phyloP scores from a whole-genome alignment of 2,329 filamentous ascomycete species.

The Microsporum canis region DNA sequence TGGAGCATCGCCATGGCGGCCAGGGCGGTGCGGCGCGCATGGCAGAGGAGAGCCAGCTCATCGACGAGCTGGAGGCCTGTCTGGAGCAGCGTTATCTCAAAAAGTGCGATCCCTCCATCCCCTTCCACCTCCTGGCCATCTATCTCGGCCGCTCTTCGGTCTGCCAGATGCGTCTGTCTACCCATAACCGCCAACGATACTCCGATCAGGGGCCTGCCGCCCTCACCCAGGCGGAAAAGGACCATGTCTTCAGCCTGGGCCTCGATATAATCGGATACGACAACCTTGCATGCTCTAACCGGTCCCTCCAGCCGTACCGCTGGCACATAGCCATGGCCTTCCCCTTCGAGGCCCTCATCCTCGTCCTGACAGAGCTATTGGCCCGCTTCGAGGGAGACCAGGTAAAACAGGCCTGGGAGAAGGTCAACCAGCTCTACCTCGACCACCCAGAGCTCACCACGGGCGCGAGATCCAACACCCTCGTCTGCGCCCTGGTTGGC shows the following conservation, averaged over 20 bases:
- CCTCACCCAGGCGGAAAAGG: slow-evolving; percentile 24
- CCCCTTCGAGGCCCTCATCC: slow-evolving; percentile 39
- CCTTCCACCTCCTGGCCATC: slow-evolving; percentile 21
- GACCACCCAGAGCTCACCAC: background rate
- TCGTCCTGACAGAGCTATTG: slow-evolving; percentile 33
- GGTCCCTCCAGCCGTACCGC: slow-evolving; percentile 26
- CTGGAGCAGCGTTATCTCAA: slow-evolving; percentile 25
- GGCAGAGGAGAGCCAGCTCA: slow-evolving; percentile 15
- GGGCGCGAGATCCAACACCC: background rate
- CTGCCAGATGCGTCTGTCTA: background rate
- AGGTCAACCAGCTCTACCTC: background rate
- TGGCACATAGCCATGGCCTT: slow-evolving; percentile 37
- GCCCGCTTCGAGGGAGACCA: slow-evolving; percentile 26
- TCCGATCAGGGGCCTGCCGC: background rate
- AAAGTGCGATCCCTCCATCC: slow-evolving; percentile 27
- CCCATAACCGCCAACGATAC: slow-evolving; percentile 9
- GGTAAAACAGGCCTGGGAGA: slow-evolving; percentile 30
- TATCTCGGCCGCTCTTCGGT: background rate
- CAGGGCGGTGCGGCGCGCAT: background rate
- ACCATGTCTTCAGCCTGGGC: slow-evolving; percentile 27
- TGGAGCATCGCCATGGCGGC: background rate
- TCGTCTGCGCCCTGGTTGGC: background rate
- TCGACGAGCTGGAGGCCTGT: slow-evolving; percentile 20
- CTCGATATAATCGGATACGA: slow-evolving; percentile 22
- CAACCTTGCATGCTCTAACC: slow-evolving; percentile 31